phyloP scores from a whole-genome alignment of 192 early-diverging fungal genomes.

The Lunasporangiospora selenospora region DNA sequence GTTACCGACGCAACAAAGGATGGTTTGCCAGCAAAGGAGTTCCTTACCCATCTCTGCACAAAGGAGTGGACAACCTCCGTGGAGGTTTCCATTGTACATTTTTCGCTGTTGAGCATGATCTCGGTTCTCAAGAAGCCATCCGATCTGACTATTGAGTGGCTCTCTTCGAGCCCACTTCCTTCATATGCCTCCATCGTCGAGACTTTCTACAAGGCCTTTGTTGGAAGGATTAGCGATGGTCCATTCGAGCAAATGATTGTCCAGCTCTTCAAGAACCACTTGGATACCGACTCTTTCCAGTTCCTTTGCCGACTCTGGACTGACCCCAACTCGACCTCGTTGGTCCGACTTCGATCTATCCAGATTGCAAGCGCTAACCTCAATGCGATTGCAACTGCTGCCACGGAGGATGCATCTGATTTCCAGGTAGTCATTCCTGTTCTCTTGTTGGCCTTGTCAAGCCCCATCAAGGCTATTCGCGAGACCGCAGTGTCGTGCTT shows the following conservation, averaged over 20 bases:
- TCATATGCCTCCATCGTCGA: conserved; percentile 22
- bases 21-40: conserved; percentile 22
- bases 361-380: conserved; percentile 63
- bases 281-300: conserved; percentile 41
- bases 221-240: conserved; percentile 32
- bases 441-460: conserved; percentile 70
- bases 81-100: conserved; percentile 38
- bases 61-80: conserved; percentile 26
- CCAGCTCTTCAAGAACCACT: conserved; percentile 46
- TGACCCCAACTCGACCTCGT: conserved; percentile 3
- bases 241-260: conserved; percentile 49
- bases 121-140: conserved; percentile 39
- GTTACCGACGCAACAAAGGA: conserved; percentile 9
- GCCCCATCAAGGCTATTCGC: conserved; percentile 65
- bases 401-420: conserved; percentile 46
- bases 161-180: conserved; percentile 15
- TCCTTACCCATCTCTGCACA: conserved; percentile 33
- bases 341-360: conserved; percentile 58
- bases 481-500: conserved; percentile 68
- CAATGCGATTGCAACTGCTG: conserved; percentile 21
- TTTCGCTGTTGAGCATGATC: conserved; percentile 43
- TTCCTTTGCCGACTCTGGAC: conserved; percentile 57
- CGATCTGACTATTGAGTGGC: conserved; percentile 14
- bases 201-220: conserved; percentile 47
- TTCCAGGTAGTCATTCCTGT: conserved; percentile 76